phyloP scores from a whole-genome alignment of 2,329 filamentous ascomycete genomes.

The Corinectria fuckeliana region DNA sequence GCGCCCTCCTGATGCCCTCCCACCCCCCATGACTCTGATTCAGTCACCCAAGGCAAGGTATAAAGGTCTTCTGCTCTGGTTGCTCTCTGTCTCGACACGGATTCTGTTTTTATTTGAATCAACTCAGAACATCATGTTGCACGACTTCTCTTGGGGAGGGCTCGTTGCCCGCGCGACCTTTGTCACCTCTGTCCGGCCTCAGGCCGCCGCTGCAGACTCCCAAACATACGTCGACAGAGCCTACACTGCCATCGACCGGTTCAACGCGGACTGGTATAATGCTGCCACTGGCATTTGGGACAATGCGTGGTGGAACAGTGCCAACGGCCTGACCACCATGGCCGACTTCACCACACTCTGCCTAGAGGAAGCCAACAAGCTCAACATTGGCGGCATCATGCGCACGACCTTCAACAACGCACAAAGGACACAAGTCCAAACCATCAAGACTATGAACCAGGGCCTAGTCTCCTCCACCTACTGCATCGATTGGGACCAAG shows the following conservation, averaged over 20 bases:
- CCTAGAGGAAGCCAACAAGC: constrained; percentile 41
- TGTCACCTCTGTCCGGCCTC: constrained; percentile 21
- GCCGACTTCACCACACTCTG: constrained; percentile 57
- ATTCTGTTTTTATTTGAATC: not conserved
- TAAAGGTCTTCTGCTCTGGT: constrained; percentile 10
- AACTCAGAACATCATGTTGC: constrained; percentile 29
- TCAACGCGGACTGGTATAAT: constrained; percentile 68
- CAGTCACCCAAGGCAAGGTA: constrained; percentile 9
- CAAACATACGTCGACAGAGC: constrained; percentile 44
- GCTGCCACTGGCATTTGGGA: constrained; percentile 66
- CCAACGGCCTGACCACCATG: constrained; percentile 69
- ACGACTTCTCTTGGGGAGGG: constrained; percentile 32
- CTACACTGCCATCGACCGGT: constrained; percentile 44
- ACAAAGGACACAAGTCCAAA: constrained; percentile 47
- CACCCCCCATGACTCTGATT: constrained; percentile 15
- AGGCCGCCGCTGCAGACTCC: constrained; percentile 22
- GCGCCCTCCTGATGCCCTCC: constrained; percentile 3
- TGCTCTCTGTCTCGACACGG: not conserved
- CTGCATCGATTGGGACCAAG: constrained; percentile 38
- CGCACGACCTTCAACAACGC: constrained; percentile 55
- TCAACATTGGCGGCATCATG: constrained; percentile 50
- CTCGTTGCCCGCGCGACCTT: constrained; percentile 30
- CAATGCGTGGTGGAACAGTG: constrained; percentile 76
- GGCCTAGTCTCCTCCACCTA: constrained; percentile 50
- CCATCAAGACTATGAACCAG: constrained; percentile 46